phyloP scores from a whole-genome alignment of 2,329 filamentous ascomycete species.

The Phialemoniopsis sp. region DNA sequence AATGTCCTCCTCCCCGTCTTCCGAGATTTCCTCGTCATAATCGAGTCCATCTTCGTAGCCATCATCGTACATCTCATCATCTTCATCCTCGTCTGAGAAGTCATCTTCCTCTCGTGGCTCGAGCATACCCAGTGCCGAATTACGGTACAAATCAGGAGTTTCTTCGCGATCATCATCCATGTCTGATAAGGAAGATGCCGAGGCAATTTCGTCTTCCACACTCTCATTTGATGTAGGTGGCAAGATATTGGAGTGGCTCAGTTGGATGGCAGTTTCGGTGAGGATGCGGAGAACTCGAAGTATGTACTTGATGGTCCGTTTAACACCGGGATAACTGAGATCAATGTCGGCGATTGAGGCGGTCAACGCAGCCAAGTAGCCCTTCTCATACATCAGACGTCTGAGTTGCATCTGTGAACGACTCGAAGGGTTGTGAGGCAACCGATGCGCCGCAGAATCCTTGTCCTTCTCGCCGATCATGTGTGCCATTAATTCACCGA shows the following conservation, averaged over 20 bases:
- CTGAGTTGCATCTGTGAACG: constrained; percentile 79
- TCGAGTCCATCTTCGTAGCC: constrained; percentile 92
- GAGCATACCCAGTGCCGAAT: constrained; percentile 92
- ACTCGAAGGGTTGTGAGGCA: constrained; percentile 17
- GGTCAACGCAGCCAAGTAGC: constrained; percentile 84
- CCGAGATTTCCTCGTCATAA: constrained; percentile 73
- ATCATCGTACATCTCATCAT: constrained; percentile 85
- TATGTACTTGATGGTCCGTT: constrained; percentile 94
- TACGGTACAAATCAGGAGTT: constrained; percentile 94
- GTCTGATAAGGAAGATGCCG: constrained; percentile 84
- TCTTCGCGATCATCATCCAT: constrained; percentile 84
- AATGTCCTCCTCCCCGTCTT: constrained; percentile 79
- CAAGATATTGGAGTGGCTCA: constrained; percentile 79
- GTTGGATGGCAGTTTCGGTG: constrained; percentile 78
- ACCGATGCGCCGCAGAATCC: constrained; percentile 20
- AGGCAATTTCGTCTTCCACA: constrained; percentile 84
- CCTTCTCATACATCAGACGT: constrained; percentile 97
- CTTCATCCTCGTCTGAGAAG: constrained; percentile 68
- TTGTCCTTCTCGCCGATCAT: constrained; percentile 82
- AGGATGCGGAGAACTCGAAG: constrained; percentile 83
- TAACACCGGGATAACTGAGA: constrained; percentile 88
- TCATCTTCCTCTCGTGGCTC: constrained; percentile 79
- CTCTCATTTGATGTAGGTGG: constrained; percentile 61
- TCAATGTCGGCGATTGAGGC: constrained; percentile 93
- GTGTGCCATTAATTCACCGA: constrained; percentile 88